Percentiles rank a stretch among this genome's conserved stretches.
Conservation (phyloP, 2,329 filamentous ascomycete species). For the Calonectria henricotiae region DNA sequence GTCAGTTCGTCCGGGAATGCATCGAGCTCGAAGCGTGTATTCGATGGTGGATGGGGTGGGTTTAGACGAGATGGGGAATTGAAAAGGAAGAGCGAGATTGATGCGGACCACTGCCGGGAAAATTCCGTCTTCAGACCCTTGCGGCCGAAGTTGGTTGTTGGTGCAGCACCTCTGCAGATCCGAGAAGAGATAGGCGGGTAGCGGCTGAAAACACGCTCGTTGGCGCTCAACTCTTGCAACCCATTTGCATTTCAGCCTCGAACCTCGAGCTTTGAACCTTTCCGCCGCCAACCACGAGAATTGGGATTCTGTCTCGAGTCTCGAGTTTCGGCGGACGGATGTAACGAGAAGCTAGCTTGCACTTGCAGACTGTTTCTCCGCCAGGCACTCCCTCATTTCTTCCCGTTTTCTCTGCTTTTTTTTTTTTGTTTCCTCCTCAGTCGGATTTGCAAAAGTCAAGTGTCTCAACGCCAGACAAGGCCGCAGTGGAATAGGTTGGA, state of each 20-base stretch:
- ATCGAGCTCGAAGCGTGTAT: conserved; percentile 1
- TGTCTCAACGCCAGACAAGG: conserved; percentile 39
- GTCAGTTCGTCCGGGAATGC: conserved; percentile 20
- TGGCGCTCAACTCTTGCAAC: conserved; percentile 28
- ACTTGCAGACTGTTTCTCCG: conserved; percentile 50
- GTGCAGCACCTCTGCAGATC: conserved; percentile 27
- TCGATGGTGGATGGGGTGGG: background rate
- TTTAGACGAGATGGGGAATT: conserved; percentile 3
- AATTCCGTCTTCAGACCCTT: conserved; percentile 27
- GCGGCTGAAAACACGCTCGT: conserved; percentile 28
- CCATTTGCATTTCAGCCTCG: conserved; percentile 5
- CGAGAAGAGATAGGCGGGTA: conserved; percentile 22
- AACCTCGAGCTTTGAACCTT: conserved; percentile 23
- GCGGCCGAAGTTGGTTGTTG: conserved; percentile 23
- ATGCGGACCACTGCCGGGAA: conserved; percentile 29
- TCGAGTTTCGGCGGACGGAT: conserved; percentile 21
- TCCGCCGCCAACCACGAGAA: conserved; percentile 22
- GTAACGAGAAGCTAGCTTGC: conserved; percentile 44
- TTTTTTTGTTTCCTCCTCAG: conserved; percentile 25
- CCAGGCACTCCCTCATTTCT: conserved; percentile 24
- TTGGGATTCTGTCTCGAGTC: conserved; percentile 21
- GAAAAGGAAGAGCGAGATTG: conserved; percentile 12
- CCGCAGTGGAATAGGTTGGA: conserved; percentile 43
- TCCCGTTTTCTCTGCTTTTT: conserved; percentile 24
- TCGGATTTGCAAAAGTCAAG: conserved; percentile 42